Base-by-base conservation (phyloP, 768 basidiomycete genomes). In the Lactarius sp. region DNA sequence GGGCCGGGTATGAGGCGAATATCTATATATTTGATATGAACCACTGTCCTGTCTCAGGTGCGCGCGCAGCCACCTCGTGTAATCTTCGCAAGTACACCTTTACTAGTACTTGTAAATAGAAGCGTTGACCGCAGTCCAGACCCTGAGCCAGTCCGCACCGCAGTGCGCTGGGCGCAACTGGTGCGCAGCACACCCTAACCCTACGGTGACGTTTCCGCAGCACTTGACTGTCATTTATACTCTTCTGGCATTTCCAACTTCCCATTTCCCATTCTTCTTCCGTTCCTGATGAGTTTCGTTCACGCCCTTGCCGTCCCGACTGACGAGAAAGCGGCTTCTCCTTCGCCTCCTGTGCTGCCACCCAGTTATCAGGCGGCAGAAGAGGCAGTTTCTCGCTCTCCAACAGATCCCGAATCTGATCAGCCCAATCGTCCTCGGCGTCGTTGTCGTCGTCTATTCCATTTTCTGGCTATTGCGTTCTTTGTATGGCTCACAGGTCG, bases 261-360 rank as follows among this genome's bases (percentile, higher is more conserved):
- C 16, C 12, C 0, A 4, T 49, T 22, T 12, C 27, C 9, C 9
- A 22, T 47, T 34, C 56, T 27, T 16, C 33, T 39, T 18, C 22
- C 0, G 5, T 22, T 34, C 0, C 31, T 16, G 12, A 64, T 64
- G 63, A 12, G 22, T 5, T 18, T 22, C 8, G 9, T 3, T 36
- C 47, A 36, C 10, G 9, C n/a, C 22, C 41, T 3, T 36, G n/a
- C 2, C 16, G 16, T 18, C 49, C 14, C 14, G 13, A 27, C 18
- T 4, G 63, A 64, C 22, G 59, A 64, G 31, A 60, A 64, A 49
- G 59, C n/a, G n/a, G n/a, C n/a, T 18, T 47, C 20, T 4, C 12
- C 31, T 42, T 1, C 53, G 14, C 18, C 18, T 27, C 3, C 46
- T 12, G 16, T 6, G 20, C 31, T 37, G 20, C 63, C 63, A 14